Evolutionary conservation across 208 protist genomes (phyloP).

Genomic region (Trichomonas tenax): DNA sequence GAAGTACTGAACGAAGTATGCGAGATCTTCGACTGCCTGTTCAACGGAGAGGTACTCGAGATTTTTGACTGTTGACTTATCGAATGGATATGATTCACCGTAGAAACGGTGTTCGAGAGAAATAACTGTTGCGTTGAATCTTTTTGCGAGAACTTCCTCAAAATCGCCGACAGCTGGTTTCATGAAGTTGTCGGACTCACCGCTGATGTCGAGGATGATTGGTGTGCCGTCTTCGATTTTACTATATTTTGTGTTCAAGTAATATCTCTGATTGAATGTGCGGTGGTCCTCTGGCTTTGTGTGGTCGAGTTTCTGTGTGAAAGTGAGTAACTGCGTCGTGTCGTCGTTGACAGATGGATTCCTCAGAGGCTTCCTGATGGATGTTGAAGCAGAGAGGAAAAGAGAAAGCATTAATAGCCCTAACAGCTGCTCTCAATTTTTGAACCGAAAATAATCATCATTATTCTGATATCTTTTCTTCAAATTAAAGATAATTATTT

Average conservation of each 20-base stretch:
- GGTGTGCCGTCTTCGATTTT: neutral
- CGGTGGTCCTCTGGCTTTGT: too few relatives aligned
- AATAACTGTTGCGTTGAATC: neutral
- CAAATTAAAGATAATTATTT: too few relatives aligned
- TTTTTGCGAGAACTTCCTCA: neutral
- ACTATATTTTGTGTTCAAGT: neutral
- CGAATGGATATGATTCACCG: neutral
- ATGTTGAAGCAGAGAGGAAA: neutral
- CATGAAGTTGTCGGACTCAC: neutral
- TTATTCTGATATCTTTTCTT: too few relatives aligned
- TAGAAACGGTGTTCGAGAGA: neutral
- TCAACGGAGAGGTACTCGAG: neutral
- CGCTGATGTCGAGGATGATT: neutral
- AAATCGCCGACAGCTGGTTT: neutral
- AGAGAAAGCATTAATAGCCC: neutral
- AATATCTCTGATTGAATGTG: neutral
- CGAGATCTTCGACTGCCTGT: neutral
- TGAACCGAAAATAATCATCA: neutral
- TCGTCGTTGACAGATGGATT: neutral
- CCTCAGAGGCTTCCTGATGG: neutral
- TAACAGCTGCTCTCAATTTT: neutral
- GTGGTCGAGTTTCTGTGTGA: neutral
- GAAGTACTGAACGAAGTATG: neutral
- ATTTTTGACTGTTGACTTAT: neutral
- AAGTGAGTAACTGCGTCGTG: neutral